phyloP scores from a whole-genome alignment of 768 basidiomycete species.

The Podaxis sp. region DNA sequence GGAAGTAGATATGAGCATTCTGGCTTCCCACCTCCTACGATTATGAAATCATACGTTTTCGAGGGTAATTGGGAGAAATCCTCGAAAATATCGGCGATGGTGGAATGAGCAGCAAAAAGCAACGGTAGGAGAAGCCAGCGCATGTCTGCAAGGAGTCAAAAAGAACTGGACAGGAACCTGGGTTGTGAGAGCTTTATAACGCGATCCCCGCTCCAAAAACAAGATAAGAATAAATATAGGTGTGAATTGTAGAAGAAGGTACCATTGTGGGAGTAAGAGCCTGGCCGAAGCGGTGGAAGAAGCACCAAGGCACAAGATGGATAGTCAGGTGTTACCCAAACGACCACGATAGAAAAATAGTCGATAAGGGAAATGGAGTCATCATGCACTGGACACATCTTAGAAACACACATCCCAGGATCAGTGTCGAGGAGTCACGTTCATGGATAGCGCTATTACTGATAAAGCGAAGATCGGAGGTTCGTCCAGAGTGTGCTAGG shows the following conservation, averaged over 20 bases:
- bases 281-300: neutral
- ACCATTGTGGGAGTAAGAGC: too few species aligned
- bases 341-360: neutral
- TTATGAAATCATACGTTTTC: slow-evolving; percentile 1
- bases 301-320: neutral
- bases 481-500: too few species aligned
- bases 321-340: neutral
- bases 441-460: too few species aligned
- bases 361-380: neutral
- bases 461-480: too few species aligned
- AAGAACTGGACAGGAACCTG: neutral
- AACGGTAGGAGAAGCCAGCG: neutral
- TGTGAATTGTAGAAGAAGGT: neutral
- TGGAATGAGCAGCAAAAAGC: neutral
- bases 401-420: neutral
- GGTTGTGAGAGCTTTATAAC: neutral
- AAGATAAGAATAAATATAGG: neutral
- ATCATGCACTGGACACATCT: neutral
- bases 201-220: neutral
- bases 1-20: neutral
- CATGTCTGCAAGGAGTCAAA: neutral
- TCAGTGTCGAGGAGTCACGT: too few species aligned
- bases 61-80: neutral
- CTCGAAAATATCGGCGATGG: neutral
- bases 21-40: neutral